Conservation (phyloP, 2,329 filamentous ascomycete species). For the Endothia cerciana region DNA sequence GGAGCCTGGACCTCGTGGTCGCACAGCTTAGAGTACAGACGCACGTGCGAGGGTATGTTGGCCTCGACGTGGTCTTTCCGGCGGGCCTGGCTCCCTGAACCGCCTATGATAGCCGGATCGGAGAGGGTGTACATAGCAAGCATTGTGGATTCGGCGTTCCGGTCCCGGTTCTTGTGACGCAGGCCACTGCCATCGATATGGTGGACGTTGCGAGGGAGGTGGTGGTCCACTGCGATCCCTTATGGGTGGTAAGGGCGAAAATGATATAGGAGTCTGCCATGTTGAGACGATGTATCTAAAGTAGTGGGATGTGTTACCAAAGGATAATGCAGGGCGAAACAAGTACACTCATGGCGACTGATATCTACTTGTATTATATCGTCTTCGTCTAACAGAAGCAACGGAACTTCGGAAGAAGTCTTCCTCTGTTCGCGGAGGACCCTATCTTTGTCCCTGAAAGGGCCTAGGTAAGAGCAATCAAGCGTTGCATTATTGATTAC, state of each 20-base stretch:
- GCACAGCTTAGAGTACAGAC: constrained; percentile 1
- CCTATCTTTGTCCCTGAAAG: neutral
- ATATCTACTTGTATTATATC: neutral
- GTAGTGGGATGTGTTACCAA: neutral
- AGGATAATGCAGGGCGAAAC: neutral
- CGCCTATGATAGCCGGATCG: constrained; percentile 2
- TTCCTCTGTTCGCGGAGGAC: too few relatives aligned
- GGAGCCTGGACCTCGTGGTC: neutral
- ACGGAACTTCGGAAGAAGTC: neutral
- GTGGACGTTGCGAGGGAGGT: constrained; percentile 5
- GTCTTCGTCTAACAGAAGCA: neutral
- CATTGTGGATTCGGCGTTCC: neutral
- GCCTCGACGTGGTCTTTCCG: constrained; percentile 4
- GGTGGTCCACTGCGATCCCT: neutral
- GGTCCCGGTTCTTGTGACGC: neutral
- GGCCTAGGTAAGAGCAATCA: neutral
- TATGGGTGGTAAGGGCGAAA: neutral
- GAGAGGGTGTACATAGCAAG: constrained; percentile 8
- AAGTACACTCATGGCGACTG: neutral
- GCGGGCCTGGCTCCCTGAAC: neutral
- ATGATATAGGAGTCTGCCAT: neutral
- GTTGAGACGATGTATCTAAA: neutral
- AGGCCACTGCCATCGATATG: neutral
- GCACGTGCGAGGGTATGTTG: neutral
- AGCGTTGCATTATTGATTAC: neutral